Evolutionary conservation across 2,329 filamentous ascomycete genomes (phyloP).

Genomic region (Talaromyces sp.): DNA sequence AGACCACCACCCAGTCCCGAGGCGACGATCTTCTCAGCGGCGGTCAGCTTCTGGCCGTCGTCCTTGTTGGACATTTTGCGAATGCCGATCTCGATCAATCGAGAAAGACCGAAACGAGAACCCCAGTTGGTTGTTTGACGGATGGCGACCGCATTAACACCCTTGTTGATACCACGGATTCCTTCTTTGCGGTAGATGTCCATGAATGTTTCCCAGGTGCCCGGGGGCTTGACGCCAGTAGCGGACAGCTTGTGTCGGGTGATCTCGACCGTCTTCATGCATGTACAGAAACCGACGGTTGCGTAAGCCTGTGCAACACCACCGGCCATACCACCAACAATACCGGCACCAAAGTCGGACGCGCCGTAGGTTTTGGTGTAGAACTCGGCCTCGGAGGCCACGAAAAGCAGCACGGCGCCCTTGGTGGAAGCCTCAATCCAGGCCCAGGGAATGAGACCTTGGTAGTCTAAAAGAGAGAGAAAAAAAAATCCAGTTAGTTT

Average conservation of each 20-base stretch:
- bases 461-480: slow-evolving; percentile 67
- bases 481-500: slow-evolving; percentile 5
- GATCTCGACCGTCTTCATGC: slow-evolving; percentile 99
- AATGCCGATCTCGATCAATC: slow-evolving; percentile 86
- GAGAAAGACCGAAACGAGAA: slow-evolving; percentile 86
- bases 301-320: slow-evolving; percentile 97
- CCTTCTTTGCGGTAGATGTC: slow-evolving; percentile 94
- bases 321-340: slow-evolving; percentile 84
- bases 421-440: slow-evolving; percentile 99
- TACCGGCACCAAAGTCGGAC: slow-evolving; percentile 81
- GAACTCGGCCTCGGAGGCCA: slow-evolving; percentile 97
- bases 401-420: slow-evolving; percentile 97
- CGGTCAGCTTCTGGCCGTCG: slow-evolving; percentile 69
- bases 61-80: slow-evolving; percentile 73
- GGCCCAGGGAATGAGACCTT: slow-evolving; percentile 98
- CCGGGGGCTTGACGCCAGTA: slow-evolving; percentile 74
- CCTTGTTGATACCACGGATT: slow-evolving; percentile 93
- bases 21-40: slow-evolving; percentile 83
- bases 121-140: slow-evolving; percentile 99
- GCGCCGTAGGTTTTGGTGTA: slow-evolving; percentile 81
- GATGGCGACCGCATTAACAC: slow-evolving; percentile 97
- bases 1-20: slow-evolving; percentile 86
- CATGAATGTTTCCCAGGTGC: slow-evolving; percentile 94
- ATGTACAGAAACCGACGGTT: slow-evolving; percentile 99
- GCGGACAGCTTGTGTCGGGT: slow-evolving; percentile 95